Conservation (phyloP, 2,329 filamentous ascomycete genomes). For the Sporothrix brasiliensis region DNA sequence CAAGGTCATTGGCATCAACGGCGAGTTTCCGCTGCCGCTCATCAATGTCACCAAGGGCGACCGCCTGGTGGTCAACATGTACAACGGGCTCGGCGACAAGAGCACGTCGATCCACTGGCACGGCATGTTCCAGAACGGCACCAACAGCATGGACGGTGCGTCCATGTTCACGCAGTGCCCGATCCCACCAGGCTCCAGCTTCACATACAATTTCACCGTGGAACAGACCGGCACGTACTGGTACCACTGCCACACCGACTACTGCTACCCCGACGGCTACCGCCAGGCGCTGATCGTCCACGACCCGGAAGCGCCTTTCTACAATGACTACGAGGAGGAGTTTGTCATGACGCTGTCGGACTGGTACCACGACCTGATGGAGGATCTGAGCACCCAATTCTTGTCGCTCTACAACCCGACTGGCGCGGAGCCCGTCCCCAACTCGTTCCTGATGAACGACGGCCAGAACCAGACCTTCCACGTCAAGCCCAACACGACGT, state of each 20-base stretch:
- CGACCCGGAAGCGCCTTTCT: constrained; percentile 63
- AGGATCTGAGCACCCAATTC: constrained; percentile 52
- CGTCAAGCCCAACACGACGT: constrained; percentile 69
- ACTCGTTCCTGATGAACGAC: constrained; percentile 72
- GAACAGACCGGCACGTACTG: constrained; percentile 68
- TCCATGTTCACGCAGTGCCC: constrained; percentile 67
- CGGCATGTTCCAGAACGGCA: constrained; percentile 69
- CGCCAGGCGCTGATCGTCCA: constrained; percentile 42
- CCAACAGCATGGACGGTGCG: constrained; percentile 72
- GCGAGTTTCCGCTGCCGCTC: constrained; percentile 70
- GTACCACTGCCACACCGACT: constrained; percentile 72
- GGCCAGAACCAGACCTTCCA: constrained; percentile 61
- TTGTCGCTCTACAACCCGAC: constrained; percentile 59
- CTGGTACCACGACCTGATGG: constrained; percentile 67
- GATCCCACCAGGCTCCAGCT: constrained; percentile 64
- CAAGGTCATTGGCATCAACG: constrained; percentile 76
- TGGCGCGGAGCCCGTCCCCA: constrained; percentile 66
- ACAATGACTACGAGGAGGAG: constrained; percentile 63
- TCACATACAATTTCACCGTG: constrained; percentile 72
- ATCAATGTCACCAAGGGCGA: constrained; percentile 67
- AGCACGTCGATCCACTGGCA: constrained; percentile 70
- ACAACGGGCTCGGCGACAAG: constrained; percentile 64
- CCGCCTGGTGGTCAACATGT: constrained; percentile 59
- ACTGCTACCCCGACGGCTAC: constrained; percentile 69
- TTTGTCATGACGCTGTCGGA: constrained; percentile 67